phyloP scores from a whole-genome alignment of 257 asterid genomes.

The Nicotiana benthamiana region DNA sequence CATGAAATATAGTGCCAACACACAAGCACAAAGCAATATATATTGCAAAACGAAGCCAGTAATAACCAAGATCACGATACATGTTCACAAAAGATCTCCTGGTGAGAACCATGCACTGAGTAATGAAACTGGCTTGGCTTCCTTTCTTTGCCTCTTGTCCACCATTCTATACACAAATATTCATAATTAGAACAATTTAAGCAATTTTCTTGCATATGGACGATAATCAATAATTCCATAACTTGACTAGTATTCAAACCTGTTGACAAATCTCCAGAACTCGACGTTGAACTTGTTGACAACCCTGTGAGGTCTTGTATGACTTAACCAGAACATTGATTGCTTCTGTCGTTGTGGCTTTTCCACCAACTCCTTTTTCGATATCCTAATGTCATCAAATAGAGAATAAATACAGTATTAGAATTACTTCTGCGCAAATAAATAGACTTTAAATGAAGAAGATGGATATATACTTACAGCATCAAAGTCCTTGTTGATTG shows the following conservation, averaged over 20 bases:
- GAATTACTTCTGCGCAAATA: no score
- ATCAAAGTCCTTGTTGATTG: slow-evolving; percentile 61
- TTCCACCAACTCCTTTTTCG: slow-evolving; percentile 39
- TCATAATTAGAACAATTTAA: not conserved
- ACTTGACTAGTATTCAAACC: slow-evolving; percentile 11
- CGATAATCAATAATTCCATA: no score
- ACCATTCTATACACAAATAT: slow-evolving; percentile 10
- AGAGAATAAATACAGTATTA: not conserved
- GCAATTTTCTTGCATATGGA: not conserved
- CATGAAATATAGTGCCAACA: slow-evolving; percentile 42
- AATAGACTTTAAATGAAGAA: no score
- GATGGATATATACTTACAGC: slow-evolving; percentile 10
- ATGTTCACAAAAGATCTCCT: slow-evolving; percentile 51
- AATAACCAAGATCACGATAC: slow-evolving; percentile 59
- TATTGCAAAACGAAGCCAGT: slow-evolving; percentile 55
- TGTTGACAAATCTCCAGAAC: slow-evolving; percentile 26
- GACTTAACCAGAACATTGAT: slow-evolving; percentile 35
- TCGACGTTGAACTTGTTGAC: slow-evolving; percentile 29
- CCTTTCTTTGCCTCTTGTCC: slow-evolving; percentile 21
- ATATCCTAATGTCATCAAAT: slow-evolving; percentile 30
- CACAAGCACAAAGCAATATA: slow-evolving; percentile 43
- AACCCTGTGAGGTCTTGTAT: slow-evolving; percentile 38
- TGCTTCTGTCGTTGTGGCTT: slow-evolving; percentile 26
- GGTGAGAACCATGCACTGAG: slow-evolving; percentile 44
- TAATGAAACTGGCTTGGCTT: slow-evolving; percentile 40